Evolutionary conservation across 345 rosid species (phyloP), one percentile per base, ranked within the genome.

Genomic region (Balakata baccata): DNA sequence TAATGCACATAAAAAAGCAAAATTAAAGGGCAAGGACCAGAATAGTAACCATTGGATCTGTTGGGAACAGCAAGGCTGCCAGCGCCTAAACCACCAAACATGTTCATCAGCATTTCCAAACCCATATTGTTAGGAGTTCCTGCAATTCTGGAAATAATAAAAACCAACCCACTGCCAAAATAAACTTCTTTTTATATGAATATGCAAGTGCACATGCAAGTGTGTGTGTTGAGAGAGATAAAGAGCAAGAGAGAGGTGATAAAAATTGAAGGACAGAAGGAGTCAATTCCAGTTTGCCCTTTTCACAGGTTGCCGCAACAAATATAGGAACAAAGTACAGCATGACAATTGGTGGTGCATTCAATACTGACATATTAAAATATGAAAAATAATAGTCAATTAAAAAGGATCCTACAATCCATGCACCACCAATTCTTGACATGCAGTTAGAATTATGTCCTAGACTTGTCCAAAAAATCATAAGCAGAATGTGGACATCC

Each of bases 21-120:
- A 12, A 12, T 3, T 5, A 61, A 5, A 11, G 41, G 8, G 50
- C 0, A 16, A 61, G 23, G 72, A 23, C 12, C 39, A 45, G 68
- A 72, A 43, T 58, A 50, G 80, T 76, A 63, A 90, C 93, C 92
- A 74, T 86, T 81, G 46, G 91, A 75, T 78, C 81, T 75, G 81
- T 81, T 84, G 9, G 89, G 88, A 80, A 81, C 87, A 65, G 86
- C 83, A 66, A 87, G 75, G 78, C 87, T 80, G 66, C 91, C 90
- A 51, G 89, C 80, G 51, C 92, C 93, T 64, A 90, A 90, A 63
- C 87, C 94, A 16, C 89, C 86, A 74, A 90, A 87, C 89, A 89
- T 85, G 83, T 80, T 85, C 88, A 83, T 85, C 80, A 90, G 65
- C 88, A 82, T 79, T 56, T 87, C 93, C 73, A 90, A 72, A 7